Conservation (phyloP, 805 yeast species). For the Debaryomyces tyrocola region DNA sequence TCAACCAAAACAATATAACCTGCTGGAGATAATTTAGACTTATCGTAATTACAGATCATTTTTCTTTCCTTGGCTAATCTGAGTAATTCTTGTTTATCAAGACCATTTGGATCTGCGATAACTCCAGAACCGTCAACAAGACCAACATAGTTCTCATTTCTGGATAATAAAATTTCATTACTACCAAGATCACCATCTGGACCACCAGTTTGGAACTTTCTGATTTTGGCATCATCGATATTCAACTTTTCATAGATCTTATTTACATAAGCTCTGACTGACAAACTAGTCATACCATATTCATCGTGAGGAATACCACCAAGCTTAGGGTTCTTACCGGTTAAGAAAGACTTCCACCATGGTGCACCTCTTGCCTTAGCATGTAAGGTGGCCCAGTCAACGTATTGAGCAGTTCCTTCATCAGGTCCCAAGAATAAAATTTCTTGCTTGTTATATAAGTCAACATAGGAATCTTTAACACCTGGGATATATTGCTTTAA, state of each 20-base stretch:
- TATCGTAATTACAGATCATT: constrained; percentile 72
- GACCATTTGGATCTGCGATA: constrained; percentile 85
- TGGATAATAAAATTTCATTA: constrained; percentile 86
- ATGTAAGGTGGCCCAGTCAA: constrained; percentile 96
- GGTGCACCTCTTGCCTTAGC: constrained; percentile 91
- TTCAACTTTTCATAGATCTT: constrained; percentile 79
- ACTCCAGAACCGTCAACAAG: constrained; percentile 97
- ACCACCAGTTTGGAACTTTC: constrained; percentile 95
- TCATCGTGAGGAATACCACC: constrained; percentile 99
- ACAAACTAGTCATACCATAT: constrained; percentile 95
- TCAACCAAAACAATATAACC: constrained; percentile 88
- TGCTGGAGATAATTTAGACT: constrained; percentile 58
- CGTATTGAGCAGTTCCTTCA: constrained; percentile 94
- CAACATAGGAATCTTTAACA: constrained; percentile 80
- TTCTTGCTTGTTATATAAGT: constrained; percentile 79
- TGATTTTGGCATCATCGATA: constrained; percentile 56
- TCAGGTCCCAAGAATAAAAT: constrained; percentile 98
- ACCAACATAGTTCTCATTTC: constrained; percentile 81
- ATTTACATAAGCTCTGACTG: constrained; percentile 89
- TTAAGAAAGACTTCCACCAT: constrained; percentile 98
- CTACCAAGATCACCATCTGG: constrained; percentile 98
- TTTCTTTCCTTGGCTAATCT: constrained; percentile 76
- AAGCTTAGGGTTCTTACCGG: constrained; percentile 86
- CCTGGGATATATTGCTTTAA: constrained; percentile 72
- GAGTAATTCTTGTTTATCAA: constrained; percentile 74